phyloP scores from a whole-genome alignment of 441 rosid species.

The Bocquillonia castaneifolia region DNA sequence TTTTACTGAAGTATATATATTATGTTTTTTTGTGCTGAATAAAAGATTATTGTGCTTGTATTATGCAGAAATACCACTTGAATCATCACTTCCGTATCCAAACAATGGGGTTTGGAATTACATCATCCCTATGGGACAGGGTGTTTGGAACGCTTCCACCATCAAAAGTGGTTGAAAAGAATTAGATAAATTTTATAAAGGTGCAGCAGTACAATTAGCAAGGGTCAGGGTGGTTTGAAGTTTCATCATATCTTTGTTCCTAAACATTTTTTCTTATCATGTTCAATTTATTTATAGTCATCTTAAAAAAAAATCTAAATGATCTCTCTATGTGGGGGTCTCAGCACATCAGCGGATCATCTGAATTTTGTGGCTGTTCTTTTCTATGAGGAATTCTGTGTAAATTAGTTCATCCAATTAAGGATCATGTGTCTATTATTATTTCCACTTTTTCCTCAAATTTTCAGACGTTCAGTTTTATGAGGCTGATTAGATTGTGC shows the following conservation, averaged over 20 bases:
- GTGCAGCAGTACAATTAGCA: conserved; percentile 15
- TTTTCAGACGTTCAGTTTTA: too few species aligned
- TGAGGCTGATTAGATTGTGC: too few species aligned
- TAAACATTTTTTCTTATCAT: conserved; percentile 19
- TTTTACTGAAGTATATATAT: background rate
- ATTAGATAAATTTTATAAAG: conserved; percentile 2
- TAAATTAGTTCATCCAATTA: conserved; percentile 14
- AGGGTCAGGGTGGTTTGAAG: conserved; percentile 13
- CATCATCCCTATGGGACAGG: conserved; percentile 82
- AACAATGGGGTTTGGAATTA: conserved; percentile 87
- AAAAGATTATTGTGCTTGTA: background rate
- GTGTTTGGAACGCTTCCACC: conserved; percentile 87
- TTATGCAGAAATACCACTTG: conserved; percentile 87
- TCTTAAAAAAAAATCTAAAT: conserved; percentile 4
- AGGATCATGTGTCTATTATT: too few species aligned
- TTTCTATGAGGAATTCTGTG: conserved; percentile 9
- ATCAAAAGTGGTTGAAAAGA: conserved; percentile 35
- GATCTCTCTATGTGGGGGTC: conserved; percentile 1
- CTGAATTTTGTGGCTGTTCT: conserved; percentile 15
- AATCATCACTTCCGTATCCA: conserved; percentile 94
- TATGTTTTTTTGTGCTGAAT: background rate
- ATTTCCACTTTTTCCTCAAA: too few species aligned
- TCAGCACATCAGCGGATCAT: conserved; percentile 2
- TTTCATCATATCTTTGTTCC: background rate
- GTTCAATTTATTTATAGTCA: conserved; percentile 7